Conservation (phyloP, 1,284 basidiomycete genomes). For the Cryptococcus sp. region DNA sequence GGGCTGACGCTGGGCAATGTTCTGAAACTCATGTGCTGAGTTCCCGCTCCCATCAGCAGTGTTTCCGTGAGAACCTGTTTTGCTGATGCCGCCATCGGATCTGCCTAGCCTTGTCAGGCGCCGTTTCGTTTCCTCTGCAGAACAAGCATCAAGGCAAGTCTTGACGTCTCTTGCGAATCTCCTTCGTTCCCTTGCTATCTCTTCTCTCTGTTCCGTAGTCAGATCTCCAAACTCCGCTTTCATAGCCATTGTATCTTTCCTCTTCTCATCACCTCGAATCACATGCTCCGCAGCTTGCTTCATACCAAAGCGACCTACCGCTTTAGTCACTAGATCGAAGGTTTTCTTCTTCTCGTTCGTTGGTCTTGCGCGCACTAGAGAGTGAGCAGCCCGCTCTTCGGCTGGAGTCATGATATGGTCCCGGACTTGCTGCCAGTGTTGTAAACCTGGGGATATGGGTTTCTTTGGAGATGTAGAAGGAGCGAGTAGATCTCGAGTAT, state of each 20-base stretch:
- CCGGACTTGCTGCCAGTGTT: conserved; percentile 44
- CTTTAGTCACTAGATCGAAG: conserved; percentile 33
- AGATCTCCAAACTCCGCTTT: conserved; percentile 18
- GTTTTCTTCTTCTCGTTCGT: conserved; percentile 13
- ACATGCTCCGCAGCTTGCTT: conserved; percentile 37
- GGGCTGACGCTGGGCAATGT: conserved; percentile 6
- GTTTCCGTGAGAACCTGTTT: neutral
- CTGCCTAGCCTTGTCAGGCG: conserved; percentile 16
- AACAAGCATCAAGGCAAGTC: conserved; percentile 36
- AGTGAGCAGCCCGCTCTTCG: conserved; percentile 16
- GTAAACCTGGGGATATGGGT: conserved; percentile 32
- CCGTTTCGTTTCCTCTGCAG: conserved; percentile 31
- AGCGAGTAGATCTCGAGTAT: conserved; percentile 20
- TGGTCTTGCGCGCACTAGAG: neutral
- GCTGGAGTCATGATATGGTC: conserved; percentile 32
- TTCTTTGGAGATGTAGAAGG: conserved; percentile 18
- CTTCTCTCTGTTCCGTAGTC: conserved; percentile 33
- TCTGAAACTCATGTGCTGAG: neutral
- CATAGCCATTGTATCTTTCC: conserved; percentile 15
- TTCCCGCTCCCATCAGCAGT: neutral
- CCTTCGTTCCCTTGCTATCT: conserved; percentile 34
- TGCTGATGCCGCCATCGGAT: neutral
- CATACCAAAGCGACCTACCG: conserved; percentile 37
- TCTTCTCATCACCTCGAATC: conserved; percentile 30
- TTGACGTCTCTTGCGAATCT: conserved; percentile 40